phyloP scores from a whole-genome alignment of 1,284 basidiomycete genomes.

The Austroboletus sp. region DNA sequence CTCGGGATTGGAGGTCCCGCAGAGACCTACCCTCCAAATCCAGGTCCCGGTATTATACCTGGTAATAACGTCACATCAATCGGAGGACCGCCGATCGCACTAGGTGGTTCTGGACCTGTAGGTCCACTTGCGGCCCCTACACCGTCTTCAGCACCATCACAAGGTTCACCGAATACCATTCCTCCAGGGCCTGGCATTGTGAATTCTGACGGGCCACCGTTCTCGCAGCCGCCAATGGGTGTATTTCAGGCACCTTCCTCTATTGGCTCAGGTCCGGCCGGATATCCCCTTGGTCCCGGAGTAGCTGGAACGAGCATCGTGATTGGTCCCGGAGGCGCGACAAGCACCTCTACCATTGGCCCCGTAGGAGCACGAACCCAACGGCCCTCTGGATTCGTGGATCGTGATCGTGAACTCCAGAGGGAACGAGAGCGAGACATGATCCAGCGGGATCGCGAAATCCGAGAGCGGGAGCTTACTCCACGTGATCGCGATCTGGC shows the following conservation, averaged over 20 bases:
- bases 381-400: slow-evolving; percentile 25
- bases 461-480: slow-evolving; percentile 20
- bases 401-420: slow-evolving; percentile 25
- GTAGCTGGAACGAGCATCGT: slow-evolving; percentile 21
- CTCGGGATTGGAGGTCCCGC: slow-evolving; percentile 15
- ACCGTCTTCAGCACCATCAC: slow-evolving; percentile 8
- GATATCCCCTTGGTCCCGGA: slow-evolving; percentile 23
- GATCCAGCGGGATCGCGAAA: slow-evolving; percentile 22
- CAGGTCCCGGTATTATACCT: slow-evolving; percentile 11
- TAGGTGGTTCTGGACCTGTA: slow-evolving; percentile 12
- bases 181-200: slow-evolving; percentile 9
- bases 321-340: slow-evolving; percentile 22
- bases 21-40: slow-evolving; percentile 19
- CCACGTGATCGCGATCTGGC: slow-evolving; percentile 22
- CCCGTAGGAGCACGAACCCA: slow-evolving; percentile 21
- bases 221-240: slow-evolving; percentile 30
- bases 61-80: slow-evolving; percentile 11
- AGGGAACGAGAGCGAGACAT: slow-evolving; percentile 23
- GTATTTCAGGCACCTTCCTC: slow-evolving; percentile 27
- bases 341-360: slow-evolving; percentile 16
- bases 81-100: slow-evolving; percentile 5
- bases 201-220: slow-evolving; percentile 17
- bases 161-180: slow-evolving; percentile 8
- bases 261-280: slow-evolving; percentile 15
- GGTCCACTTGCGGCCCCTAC: slow-evolving; percentile 8